Evolutionary conservation across 176 grass and related monocot genomes (phyloP).

Genomic region (Triticum urartu): DNA sequence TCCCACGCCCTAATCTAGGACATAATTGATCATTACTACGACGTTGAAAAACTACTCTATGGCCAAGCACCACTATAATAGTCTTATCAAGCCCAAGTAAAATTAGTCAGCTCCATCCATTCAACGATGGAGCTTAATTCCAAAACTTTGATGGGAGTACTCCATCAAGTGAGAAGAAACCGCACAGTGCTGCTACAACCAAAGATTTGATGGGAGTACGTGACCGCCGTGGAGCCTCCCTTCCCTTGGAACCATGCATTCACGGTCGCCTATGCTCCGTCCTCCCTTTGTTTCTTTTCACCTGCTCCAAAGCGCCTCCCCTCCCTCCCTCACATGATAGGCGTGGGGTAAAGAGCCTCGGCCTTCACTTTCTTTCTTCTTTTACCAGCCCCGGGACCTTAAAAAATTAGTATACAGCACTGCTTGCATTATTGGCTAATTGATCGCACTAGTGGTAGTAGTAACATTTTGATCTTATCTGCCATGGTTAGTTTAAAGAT

Average conservation of each 20-base stretch:
- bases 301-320: slow-evolving; percentile 32
- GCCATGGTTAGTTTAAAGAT: neutral
- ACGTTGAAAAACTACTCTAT: slow-evolving; percentile 15
- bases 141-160: neutral
- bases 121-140: neutral
- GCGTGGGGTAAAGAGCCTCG: slow-evolving; percentile 1
- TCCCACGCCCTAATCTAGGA: slow-evolving; percentile 29
- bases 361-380: neutral
- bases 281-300: slow-evolving; percentile 16
- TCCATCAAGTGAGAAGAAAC: neutral
- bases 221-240: slow-evolving; percentile 5
- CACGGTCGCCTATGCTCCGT: slow-evolving; percentile 22
- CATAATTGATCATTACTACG: slow-evolving; percentile 24
- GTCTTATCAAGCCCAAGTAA: neutral
- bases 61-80: neutral
- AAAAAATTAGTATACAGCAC: neutral
- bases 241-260: slow-evolving; percentile 28
- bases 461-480: neutral
- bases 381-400: neutral
- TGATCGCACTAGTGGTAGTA: neutral
- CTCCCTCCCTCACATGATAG: slow-evolving; percentile 2
- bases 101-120: neutral
- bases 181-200: neutral
- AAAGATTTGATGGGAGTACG: slow-evolving; percentile 13
- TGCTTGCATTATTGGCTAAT: neutral